phyloP scores from a whole-genome alignment of 352 stramenopile genomes.

The Peronosclerospora sorghi region DNA sequence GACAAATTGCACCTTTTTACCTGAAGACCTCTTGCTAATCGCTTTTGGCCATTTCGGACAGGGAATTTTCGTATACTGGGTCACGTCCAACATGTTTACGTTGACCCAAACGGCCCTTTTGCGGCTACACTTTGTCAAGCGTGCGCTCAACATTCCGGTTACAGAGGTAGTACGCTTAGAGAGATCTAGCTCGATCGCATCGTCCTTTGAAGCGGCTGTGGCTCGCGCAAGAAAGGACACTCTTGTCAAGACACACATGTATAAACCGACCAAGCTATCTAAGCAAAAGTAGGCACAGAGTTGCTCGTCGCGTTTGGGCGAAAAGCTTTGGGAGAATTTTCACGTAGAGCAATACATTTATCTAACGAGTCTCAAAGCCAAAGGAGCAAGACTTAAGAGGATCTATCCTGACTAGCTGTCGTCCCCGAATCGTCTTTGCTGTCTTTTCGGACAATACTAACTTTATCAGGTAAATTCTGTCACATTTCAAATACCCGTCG shows the following conservation, averaged over 20 bases:
- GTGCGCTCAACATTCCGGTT: constrained; percentile 41
- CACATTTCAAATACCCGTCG: neutral
- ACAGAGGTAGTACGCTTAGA: constrained; percentile 30
- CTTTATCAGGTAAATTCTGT: constrained; percentile 46
- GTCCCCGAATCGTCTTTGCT: neutral
- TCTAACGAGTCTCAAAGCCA: too few species aligned
- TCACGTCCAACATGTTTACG: constrained; percentile 77
- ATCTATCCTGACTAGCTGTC: neutral
- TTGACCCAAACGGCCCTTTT: constrained; percentile 48
- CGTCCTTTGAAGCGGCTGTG: constrained; percentile 70
- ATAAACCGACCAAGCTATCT: constrained; percentile 42
- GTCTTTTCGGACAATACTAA: constrained; percentile 27
- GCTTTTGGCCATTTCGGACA: too few species aligned
- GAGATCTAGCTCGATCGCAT: constrained; percentile 20
- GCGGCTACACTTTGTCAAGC: constrained; percentile 45
- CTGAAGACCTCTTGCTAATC: too few species aligned
- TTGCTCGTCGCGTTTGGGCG: neutral
- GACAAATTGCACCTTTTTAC: constrained; percentile 1
- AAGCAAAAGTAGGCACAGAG: constrained; percentile 22
- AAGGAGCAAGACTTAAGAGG: too few species aligned
- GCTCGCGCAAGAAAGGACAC: constrained; percentile 53
- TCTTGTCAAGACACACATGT: constrained; percentile 54
- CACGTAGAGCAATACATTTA: too few species aligned
- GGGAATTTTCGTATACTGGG: constrained; percentile 83
- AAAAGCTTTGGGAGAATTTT: neutral